phyloP scores from a whole-genome alignment of 148 eudicot genomes.

The Chenopodium suecicum region DNA sequence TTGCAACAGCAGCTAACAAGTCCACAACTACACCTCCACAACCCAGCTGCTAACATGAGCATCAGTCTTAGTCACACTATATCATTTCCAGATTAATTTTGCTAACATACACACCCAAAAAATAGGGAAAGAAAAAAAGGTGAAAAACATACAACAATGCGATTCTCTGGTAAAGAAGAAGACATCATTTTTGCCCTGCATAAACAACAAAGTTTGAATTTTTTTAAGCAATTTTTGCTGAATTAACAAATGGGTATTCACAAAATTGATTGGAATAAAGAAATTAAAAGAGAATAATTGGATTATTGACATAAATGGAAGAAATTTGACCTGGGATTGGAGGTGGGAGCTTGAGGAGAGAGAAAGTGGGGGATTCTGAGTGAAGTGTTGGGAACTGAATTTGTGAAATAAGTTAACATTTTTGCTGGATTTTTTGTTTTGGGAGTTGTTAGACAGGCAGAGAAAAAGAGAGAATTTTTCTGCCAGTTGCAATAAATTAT shows the following conservation, averaged over 20 bases:
- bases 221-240: not conserved
- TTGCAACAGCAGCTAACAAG: conserved; percentile 66
- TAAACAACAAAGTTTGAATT: not conserved
- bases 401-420: conserved; percentile 9
- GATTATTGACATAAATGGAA: not conserved
- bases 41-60: conserved; percentile 56
- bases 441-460: not conserved
- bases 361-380: conserved; percentile 8
- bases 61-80: conserved; percentile 1
- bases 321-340: conserved; percentile 34
- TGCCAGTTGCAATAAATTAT: not conserved
- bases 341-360: conserved; percentile 17
- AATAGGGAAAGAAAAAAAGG: not conserved
- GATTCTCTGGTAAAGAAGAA: conserved; percentile 41
- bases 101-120: not conserved
- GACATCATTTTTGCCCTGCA: conserved; percentile 57
- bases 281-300: not conserved
- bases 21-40: conserved; percentile 59
- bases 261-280: not conserved
- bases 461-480: not conserved
- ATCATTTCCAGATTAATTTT: not conserved
- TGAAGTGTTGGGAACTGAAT: conserved; percentile 4
- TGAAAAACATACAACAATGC: conserved; percentile 44
- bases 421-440: not conserved
- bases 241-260: not conserved